Evolutionary conservation across 371 early-diverging fungal genomes (phyloP), one percentile per base, ranked within the genome.

Genomic region (Umbelopsis sp.): DNA sequence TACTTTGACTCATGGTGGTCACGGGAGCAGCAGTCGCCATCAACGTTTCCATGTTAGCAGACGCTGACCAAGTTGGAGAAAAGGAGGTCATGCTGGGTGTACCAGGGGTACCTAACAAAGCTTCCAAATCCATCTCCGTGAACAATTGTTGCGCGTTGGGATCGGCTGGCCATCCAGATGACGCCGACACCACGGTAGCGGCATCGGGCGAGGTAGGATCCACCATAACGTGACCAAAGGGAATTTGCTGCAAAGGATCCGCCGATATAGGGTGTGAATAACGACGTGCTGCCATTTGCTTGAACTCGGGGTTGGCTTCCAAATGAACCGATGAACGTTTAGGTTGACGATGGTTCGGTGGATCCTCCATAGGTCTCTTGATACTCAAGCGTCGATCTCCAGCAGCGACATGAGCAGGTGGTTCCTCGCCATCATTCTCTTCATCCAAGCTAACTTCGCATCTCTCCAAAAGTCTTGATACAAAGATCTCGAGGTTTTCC

Each of bases 381-480:
- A 57, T 57, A 35, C 57, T 57, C 57, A 57, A 35, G 8, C 57
- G 57, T 35, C 57, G 29, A 35, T 29, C 57, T 16, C 32, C 35
- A 57, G 57, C 32, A 57, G 57, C 57, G 29, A 35, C 14, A 18
- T 57, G 57, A 1, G 7, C 11, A 14, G 32, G 8, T 12, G 37
- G 57, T 18, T 57, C 57, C 5, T 57, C 57, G 14, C n/a, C 32
- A 18, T 57, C 57, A 10, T 24, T 57, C 35, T 57, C 57, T 16
- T 57, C 57, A 57, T 57, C 57, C 57, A 57, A 57, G 57, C 57
- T 57, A 14, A 57, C 57, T 35, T 57, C 57, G 32, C 57, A 57
- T 18, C 57, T 24, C 29, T 57, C 57, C 57, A 57, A 57, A 18
- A 57, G 35, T 35, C 57, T 57, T 11, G 57, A 57, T 11, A 57